Evolutionary conservation across 345 rosid species (phyloP).

Genomic region (Iberis pinnata): DNA sequence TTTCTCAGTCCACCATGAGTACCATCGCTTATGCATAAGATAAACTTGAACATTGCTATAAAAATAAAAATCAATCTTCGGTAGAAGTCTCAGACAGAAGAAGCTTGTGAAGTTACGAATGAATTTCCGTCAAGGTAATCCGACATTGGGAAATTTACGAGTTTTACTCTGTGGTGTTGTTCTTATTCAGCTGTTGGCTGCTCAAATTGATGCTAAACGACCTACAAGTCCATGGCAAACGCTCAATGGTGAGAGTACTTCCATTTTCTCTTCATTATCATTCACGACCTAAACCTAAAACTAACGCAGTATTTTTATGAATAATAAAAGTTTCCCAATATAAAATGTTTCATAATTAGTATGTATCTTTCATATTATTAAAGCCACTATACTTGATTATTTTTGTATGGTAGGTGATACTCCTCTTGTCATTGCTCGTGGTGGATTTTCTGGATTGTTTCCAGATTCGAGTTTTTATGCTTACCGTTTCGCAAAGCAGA

Average conservation of each 20-base stretch:
- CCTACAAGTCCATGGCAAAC: slow-evolving; percentile 49
- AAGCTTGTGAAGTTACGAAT: not conserved
- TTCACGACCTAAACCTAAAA: too few relatives aligned
- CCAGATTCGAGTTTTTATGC: slow-evolving; percentile 60
- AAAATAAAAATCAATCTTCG: too few relatives aligned
- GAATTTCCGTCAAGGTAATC: slow-evolving; percentile 2
- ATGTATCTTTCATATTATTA: not conserved
- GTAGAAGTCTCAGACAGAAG: too few relatives aligned
- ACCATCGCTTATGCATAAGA: too few relatives aligned
- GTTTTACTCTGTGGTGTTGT: slow-evolving; percentile 24
- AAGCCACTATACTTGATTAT: not conserved
- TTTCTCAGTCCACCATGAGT: too few relatives aligned
- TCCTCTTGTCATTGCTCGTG: slow-evolving; percentile 74
- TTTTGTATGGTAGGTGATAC: slow-evolving; percentile 38
- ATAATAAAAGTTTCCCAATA: slow-evolving; percentile 4
- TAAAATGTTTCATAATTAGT: not conserved
- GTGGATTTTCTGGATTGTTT: slow-evolving; percentile 84
- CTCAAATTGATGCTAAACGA: slow-evolving; percentile 54
- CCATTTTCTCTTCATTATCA: slow-evolving; percentile 11
- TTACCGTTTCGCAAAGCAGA: slow-evolving; percentile 33
- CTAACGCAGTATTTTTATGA: too few relatives aligned
- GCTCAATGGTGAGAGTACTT: slow-evolving; percentile 36
- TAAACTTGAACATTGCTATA: too few relatives aligned
- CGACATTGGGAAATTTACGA: slow-evolving; percentile 21
- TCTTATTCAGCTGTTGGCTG: slow-evolving; percentile 31